These are phyloP conservation scores for Boletus rubropictus DNA, from an alignment of 768 basidiomycete species.

Conservation along the genomic window DNA sequence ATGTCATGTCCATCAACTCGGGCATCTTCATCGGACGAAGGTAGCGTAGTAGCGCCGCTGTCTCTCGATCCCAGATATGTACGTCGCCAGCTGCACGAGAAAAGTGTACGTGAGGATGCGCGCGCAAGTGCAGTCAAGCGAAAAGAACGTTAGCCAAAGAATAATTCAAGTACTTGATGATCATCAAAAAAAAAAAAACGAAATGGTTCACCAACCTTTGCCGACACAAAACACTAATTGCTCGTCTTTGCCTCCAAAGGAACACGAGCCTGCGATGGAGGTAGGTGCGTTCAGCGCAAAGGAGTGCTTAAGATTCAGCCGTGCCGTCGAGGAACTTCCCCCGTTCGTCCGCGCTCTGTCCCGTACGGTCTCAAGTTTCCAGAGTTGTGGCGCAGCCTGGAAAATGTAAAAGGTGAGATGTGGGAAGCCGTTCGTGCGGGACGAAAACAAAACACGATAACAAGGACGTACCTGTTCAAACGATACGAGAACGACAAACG, in stretches of 20 bases:
- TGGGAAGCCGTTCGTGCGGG: no score
- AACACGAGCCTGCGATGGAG: slow-evolving; percentile 73
- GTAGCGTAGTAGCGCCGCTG: slow-evolving; percentile 62
- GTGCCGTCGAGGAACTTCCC: slow-evolving; percentile 11
- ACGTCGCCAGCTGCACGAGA: slow-evolving; percentile 63
- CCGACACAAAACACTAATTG: slow-evolving; percentile 76
- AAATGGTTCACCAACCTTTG: slow-evolving; percentile 45
- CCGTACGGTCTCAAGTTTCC: slow-evolving; percentile 61
- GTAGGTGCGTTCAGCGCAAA: slow-evolving; percentile 58
- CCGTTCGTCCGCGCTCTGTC: slow-evolving; percentile 37
- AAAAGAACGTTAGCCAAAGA: background rate
- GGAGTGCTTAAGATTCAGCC: slow-evolving; percentile 48
- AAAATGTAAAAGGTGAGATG: background rate
- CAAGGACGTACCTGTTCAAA: slow-evolving; percentile 22
- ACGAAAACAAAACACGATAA: no score
- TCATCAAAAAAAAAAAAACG: background rate
- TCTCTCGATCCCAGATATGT: slow-evolving; percentile 82
- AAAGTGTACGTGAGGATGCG: no score
- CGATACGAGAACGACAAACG: slow-evolving; percentile 39
- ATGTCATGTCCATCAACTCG: slow-evolving; percentile 61
- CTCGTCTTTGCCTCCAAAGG: slow-evolving; percentile 74
- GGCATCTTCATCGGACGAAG: slow-evolving; percentile 50
- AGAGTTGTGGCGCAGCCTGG: slow-evolving; percentile 68
- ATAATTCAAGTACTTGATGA: background rate
- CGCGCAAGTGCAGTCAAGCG: no score